These are phyloP conservation scores for Fusarium fracticaudum DNA, from an alignment of 2,329 filamentous ascomycete genomes.

Conservation along the genomic window DNA sequence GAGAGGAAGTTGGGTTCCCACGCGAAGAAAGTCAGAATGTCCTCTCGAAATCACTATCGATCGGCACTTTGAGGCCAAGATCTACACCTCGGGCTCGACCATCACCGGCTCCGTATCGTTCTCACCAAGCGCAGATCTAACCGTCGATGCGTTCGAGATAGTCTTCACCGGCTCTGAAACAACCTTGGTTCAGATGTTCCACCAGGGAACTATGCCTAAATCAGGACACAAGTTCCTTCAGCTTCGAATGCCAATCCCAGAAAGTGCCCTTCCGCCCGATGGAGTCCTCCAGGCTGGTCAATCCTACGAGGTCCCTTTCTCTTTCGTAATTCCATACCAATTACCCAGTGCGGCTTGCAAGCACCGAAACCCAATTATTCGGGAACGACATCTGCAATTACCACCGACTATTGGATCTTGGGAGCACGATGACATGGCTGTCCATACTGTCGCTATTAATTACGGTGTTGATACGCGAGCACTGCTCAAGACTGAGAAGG, in stretches of 20 bases:
- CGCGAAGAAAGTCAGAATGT: constrained; percentile 5
- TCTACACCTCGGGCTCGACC: constrained; percentile 30
- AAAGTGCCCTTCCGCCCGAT: neutral
- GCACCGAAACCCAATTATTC: constrained; percentile 3
- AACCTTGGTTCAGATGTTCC: constrained; percentile 18
- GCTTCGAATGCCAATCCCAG: constrained; percentile 26
- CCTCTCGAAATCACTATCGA: constrained; percentile 29
- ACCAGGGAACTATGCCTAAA: constrained; percentile 15
- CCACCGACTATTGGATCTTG: constrained; percentile 34
- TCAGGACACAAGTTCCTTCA: constrained; percentile 26
- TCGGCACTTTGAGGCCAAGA: constrained; percentile 30
- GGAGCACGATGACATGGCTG: constrained; percentile 32
- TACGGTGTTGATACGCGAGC: constrained; percentile 23
- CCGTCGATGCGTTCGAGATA: constrained; percentile 22
- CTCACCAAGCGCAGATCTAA: constrained; percentile 3
- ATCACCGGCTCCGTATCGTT: constrained; percentile 22
- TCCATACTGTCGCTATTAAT: constrained; percentile 15
- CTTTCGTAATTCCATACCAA: constrained; percentile 33
- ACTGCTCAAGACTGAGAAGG: neutral
- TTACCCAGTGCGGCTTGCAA: constrained; percentile 27
- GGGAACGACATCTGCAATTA: constrained; percentile 24
- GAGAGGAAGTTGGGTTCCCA: constrained; percentile 24
- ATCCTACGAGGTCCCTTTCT: constrained; percentile 23
- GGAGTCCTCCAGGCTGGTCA: constrained; percentile 8
- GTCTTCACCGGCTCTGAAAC: constrained; percentile 11